phyloP scores from a whole-genome alignment of 768 basidiomycete species.

The Leccinum subtestaceum region DNA sequence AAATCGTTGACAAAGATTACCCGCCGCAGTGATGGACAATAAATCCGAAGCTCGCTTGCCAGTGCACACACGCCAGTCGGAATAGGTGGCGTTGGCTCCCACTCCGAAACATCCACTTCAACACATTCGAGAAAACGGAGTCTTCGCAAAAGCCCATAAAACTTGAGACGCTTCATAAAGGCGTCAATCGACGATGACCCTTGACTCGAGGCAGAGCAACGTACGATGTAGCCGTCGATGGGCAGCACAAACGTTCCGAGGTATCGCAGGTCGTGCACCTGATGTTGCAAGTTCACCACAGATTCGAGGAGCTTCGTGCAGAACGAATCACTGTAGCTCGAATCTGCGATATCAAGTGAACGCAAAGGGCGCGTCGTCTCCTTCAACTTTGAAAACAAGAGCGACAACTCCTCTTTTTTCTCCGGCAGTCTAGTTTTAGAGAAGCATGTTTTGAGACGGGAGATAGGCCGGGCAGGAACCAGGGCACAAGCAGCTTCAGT shows the following conservation, averaged over 20 bases:
- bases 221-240: conserved; percentile 37
- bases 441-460: conserved; percentile 67
- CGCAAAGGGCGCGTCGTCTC: conserved; percentile 43
- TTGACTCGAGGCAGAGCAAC: conserved; percentile 20
- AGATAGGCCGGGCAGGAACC: conserved; percentile 56
- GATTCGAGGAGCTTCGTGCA: conserved; percentile 49
- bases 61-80: conserved; percentile 56
- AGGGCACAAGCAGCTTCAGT: conserved; percentile 58
- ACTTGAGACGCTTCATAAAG: conserved; percentile 49
- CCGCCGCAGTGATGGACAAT: conserved; percentile 48
- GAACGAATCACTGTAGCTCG: conserved; percentile 53
- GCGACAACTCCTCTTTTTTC: conserved; percentile 51
- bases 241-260: conserved; percentile 66
- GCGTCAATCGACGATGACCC: neutral
- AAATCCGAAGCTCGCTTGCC: conserved; percentile 58
- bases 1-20: conserved; percentile 65
- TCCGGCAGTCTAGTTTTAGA: conserved; percentile 47
- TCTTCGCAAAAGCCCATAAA: conserved; percentile 59
- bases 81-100: conserved; percentile 56
- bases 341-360: conserved; percentile 62
- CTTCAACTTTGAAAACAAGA: conserved; percentile 46
- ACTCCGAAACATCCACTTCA: conserved; percentile 64
- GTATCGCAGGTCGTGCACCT: conserved; percentile 46
- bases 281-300: conserved; percentile 37
- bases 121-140: conserved; percentile 50